Percentiles rank a stretch among this genome's conserved stretches.
These are phyloP conservation scores for Xylariaceae sp. DNA, from an alignment of 2,329 filamentous ascomycete genomes.

Conservation along the genomic window DNA sequence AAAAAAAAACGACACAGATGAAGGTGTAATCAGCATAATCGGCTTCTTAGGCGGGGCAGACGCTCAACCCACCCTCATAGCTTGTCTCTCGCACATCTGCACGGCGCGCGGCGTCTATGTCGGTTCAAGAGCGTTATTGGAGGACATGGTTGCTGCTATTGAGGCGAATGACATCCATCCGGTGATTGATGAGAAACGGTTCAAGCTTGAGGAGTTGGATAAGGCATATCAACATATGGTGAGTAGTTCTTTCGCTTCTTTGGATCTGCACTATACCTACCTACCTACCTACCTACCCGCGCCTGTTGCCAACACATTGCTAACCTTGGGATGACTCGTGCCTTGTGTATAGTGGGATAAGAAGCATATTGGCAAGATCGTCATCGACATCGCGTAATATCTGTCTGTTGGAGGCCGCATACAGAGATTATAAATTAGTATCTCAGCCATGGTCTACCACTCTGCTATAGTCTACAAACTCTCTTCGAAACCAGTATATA, in stretches of 20 bases:
- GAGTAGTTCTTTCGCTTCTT: conserved; percentile 11
- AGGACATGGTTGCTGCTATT: conserved; percentile 41
- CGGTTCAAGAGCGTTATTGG: conserved; percentile 37
- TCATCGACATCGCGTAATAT: conserved; percentile 41
- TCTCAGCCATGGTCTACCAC: too few species aligned
- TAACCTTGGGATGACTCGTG: conserved; percentile 4
- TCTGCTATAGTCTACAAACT: too few species aligned
- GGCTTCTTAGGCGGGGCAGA: conserved; percentile 41
- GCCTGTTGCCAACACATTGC: too few species aligned
- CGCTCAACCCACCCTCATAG: conserved; percentile 49
- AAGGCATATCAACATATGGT: conserved; percentile 53
- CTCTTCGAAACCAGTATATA: too few species aligned
- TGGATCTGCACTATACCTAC: background rate
- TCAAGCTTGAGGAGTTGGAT: conserved; percentile 35
- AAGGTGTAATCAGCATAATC: conserved; percentile 43
- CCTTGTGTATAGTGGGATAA: conserved; percentile 44
- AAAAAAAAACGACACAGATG: conserved; percentile 25
- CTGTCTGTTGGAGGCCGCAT: background rate
- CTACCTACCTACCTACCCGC: background rate
- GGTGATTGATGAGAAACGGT: conserved; percentile 36
- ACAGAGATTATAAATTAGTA: too few species aligned
- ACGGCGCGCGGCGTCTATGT: conserved; percentile 40
- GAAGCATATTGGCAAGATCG: conserved; percentile 54
- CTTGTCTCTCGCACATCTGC: conserved; percentile 39
- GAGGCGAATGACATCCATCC: conserved; percentile 42